phyloP scores from a whole-genome alignment of 768 basidiomycete species.

The Lactifluus subvellereus region DNA sequence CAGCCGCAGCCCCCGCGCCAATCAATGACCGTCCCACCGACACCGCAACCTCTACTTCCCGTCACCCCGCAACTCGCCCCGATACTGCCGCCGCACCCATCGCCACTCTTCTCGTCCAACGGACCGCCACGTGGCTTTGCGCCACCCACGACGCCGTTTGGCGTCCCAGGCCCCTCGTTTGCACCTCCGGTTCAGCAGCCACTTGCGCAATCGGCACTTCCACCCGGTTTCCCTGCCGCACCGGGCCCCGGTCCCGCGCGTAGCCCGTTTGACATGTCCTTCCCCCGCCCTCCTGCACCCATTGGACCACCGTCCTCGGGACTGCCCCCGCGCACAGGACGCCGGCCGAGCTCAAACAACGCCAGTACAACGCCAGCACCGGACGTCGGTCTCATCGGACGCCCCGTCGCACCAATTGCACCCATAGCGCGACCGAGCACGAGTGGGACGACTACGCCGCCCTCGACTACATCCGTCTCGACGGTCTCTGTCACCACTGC shows the following conservation, averaged over 20 bases:
- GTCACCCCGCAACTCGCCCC: constrained; percentile 35
- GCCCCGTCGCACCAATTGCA: constrained; percentile 60
- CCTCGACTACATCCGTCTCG: constrained; percentile 40
- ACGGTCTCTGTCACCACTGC: constrained; percentile 33
- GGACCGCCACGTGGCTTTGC: constrained; percentile 40
- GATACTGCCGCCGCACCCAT: constrained; percentile 14
- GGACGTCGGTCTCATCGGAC: constrained; percentile 25
- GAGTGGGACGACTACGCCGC: constrained; percentile 36
- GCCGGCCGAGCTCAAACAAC: constrained; percentile 45
- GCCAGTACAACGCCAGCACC: constrained; percentile 49
- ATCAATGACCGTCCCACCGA: constrained; percentile 47
- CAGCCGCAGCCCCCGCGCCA: constrained; percentile 33
- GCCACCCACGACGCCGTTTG: constrained; percentile 45
- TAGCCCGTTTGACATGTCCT: constrained; percentile 48
- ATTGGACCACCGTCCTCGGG: constrained; percentile 48
- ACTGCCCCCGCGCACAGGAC: constrained; percentile 45
- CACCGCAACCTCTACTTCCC: constrained; percentile 42
- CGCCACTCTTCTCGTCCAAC: constrained; percentile 38
- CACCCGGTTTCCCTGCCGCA: constrained; percentile 45
- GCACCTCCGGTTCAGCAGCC: constrained; percentile 40
- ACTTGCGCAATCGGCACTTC: constrained; percentile 50
- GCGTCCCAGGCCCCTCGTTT: constrained; percentile 38
- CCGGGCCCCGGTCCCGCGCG: constrained; percentile 22
- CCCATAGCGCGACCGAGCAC: constrained; percentile 62
- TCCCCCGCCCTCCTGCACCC: constrained; percentile 44